A percentile compares a stretch with the other conserved stretches of the same genome.
These are phyloP conservation scores for Gautieria morchelliformis DNA, from an alignment of 768 basidiomycete genomes.

Conservation along the genomic window DNA sequence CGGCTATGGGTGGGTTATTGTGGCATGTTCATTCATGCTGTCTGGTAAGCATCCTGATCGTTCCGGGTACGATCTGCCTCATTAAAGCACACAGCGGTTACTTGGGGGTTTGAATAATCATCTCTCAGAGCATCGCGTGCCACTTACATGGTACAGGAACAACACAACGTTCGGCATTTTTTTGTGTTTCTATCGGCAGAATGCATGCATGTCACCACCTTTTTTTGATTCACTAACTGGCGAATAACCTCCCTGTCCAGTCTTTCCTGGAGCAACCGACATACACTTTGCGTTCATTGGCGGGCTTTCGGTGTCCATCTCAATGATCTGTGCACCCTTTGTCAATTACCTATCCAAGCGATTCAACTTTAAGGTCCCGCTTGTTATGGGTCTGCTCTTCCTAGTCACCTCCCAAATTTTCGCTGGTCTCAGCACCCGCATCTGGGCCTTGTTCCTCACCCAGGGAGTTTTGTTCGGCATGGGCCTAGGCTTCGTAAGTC, in stretches of 20 bases:
- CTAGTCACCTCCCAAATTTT: constrained; percentile 11
- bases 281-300: constrained; percentile 16
- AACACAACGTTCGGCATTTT: neutral
- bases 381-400: constrained; percentile 12
- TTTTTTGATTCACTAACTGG: neutral
- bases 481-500: constrained; percentile 14
- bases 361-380: constrained; percentile 12
- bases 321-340: no score
- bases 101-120: neutral
- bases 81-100: neutral
- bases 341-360: constrained; percentile 15
- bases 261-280: constrained; percentile 14
- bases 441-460: constrained; percentile 18
- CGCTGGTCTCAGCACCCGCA: constrained; percentile 15
- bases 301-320: constrained; percentile 13
- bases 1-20: constrained; percentile 27
- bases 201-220: neutral
- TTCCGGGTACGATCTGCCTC: neutral
- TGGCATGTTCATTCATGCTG: constrained; percentile 15
- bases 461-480: constrained; percentile 17
- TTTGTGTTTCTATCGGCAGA: neutral
- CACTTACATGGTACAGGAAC: neutral
- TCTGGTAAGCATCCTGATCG: constrained; percentile 13
- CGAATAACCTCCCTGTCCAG: neutral
- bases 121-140: neutral